phyloP scores from a whole-genome alignment of 306 rosid species.

The Acmispon strigosus region DNA sequence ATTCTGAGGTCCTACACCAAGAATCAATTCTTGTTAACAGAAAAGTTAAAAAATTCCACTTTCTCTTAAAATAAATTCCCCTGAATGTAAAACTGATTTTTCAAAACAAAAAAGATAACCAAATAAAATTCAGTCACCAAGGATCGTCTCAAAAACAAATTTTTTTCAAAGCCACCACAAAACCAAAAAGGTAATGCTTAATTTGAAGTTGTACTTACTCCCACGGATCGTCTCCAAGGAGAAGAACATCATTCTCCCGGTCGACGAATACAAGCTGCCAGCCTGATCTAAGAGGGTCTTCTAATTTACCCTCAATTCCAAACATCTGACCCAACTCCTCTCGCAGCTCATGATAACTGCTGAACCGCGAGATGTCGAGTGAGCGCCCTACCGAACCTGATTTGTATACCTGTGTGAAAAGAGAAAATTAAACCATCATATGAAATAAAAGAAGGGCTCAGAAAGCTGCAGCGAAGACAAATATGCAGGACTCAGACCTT shows the following conservation, averaged over 20 bases:
- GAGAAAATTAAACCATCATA: constrained; percentile 13
- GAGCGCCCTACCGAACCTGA: constrained; percentile 90
- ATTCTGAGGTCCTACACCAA: no score
- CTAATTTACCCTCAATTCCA: constrained; percentile 86
- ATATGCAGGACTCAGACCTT: constrained; percentile 40
- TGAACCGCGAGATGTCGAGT: constrained; percentile 84
- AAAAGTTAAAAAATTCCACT: no score
- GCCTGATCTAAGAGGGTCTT: constrained; percentile 98
- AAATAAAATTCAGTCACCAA: no score
- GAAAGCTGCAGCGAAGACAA: constrained; percentile 2
- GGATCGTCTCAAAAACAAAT: no score
- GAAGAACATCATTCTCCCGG: constrained; percentile 95
- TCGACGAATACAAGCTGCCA: constrained; percentile 99
- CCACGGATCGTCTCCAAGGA: constrained; percentile 97
- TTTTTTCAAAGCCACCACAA: no score
- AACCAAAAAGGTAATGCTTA: background rate
- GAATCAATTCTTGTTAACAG: no score
- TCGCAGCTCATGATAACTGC: constrained; percentile 85
- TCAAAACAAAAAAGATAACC: no score
- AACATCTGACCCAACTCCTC: constrained; percentile 91
- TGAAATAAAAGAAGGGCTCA: background rate
- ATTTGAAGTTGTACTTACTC: constrained; percentile 54
- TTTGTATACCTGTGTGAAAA: constrained; percentile 70
- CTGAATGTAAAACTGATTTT: no score
- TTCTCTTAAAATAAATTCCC: no score